Conservation (phyloP, 23 red algal genomes). For the Gracilaria gracilis region DNA sequence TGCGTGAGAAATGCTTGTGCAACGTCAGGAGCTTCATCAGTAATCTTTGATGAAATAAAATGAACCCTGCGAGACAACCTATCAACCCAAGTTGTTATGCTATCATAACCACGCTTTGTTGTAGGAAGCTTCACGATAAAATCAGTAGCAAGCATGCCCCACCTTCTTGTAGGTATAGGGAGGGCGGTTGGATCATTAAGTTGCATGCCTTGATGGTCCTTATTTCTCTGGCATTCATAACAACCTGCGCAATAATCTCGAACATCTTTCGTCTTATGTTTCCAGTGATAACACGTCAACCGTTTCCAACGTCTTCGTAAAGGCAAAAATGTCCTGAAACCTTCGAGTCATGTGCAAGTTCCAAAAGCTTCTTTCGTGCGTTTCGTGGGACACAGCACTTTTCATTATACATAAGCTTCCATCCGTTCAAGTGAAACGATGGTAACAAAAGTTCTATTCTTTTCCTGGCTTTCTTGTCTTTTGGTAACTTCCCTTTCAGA, state of each 20-base stretch:
- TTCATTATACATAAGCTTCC: conserved; percentile 6
- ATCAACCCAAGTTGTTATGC: conserved; percentile 40
- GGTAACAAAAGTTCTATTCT: conserved; percentile 12
- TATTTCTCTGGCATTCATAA: neutral
- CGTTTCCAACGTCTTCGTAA: conserved; percentile 32
- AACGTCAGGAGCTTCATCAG: conserved; percentile 24
- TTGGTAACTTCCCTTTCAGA: neutral
- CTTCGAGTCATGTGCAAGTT: conserved; percentile 30
- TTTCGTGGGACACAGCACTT: conserved; percentile 23
- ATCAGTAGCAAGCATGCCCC: conserved; percentile 37
- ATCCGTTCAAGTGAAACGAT: conserved; percentile 11
- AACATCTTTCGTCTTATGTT: conserved; percentile 30
- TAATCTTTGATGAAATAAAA: conserved; percentile 13
- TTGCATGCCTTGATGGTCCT: neutral
- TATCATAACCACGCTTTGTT: conserved; percentile 31
- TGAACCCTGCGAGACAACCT: conserved; percentile 13
- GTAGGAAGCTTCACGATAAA: conserved; percentile 18
- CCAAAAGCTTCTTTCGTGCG: neutral
- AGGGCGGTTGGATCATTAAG: conserved; percentile 31
- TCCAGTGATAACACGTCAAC: conserved; percentile 16
- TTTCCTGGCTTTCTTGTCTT: neutral
- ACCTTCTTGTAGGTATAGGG: conserved; percentile 3
- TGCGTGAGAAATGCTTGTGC: conserved; percentile 15
- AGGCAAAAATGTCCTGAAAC: conserved; percentile 48
- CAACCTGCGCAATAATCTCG: conserved; percentile 5